phyloP scores from a whole-genome alignment of 768 basidiomycete genomes.

The Suillus subalutaceus region DNA sequence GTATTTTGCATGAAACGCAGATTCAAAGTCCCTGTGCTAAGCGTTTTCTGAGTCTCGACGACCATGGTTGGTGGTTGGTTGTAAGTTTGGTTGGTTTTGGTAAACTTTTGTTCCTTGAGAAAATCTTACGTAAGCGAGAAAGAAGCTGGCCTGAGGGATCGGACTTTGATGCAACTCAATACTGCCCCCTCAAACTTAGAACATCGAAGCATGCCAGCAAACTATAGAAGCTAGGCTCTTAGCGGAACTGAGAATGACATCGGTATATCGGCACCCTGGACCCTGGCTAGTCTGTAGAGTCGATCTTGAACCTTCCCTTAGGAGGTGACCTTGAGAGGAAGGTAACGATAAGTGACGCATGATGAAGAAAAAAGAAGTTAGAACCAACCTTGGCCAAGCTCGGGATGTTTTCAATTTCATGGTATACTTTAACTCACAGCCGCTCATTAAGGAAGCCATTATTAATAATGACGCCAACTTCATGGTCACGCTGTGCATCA shows the following conservation, averaged over 20 bases:
- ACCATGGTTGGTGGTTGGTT: conserved; percentile 21
- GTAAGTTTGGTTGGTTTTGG: not conserved
- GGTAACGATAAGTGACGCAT: conserved; percentile 2
- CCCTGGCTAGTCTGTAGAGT: not conserved
- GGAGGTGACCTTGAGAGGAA: not conserved
- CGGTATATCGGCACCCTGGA: not conserved
- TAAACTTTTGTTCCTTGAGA: conserved; percentile 3
- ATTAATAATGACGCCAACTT: not conserved
- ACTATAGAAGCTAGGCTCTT: not conserved
- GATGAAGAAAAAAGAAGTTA: not conserved
- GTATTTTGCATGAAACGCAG: conserved; percentile 79
- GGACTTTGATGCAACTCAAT: conserved; percentile 3
- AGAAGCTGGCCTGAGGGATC: conserved; percentile 1
- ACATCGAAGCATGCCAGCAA: conserved; percentile 1
- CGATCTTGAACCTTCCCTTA: not conserved
- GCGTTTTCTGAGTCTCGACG: conserved; percentile 40
- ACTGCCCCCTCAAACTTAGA: not conserved
- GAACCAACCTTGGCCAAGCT: too few species aligned
- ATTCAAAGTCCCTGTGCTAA: conserved; percentile 66
- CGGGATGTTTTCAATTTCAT: not conserved
- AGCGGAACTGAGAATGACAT: not conserved
- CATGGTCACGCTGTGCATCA: not conserved
- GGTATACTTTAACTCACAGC: not conserved
- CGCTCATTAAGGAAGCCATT: not conserved
- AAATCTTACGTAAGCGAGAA: conserved; percentile 1